These are phyloP conservation scores for Talaromyces sp. DNA, from an alignment of 2,329 filamentous ascomycete species.

Conservation along the genomic window DNA sequence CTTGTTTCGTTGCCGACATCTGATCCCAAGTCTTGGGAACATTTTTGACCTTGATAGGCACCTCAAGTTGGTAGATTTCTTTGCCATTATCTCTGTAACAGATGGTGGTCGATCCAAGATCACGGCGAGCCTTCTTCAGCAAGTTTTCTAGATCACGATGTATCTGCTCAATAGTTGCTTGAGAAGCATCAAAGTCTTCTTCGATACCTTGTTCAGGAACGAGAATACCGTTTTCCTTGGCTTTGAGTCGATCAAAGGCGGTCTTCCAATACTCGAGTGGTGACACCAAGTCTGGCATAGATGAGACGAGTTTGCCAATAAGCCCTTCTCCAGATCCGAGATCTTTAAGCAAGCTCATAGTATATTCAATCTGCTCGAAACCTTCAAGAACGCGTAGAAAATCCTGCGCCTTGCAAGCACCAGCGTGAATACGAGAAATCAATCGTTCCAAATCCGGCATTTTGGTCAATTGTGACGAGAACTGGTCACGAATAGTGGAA, in stretches of 20 bases:
- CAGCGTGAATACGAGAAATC: constrained; percentile 90
- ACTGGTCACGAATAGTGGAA: constrained; percentile 74
- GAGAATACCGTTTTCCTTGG: constrained; percentile 73
- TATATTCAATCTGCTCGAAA: constrained; percentile 97
- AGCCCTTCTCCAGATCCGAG: constrained; percentile 76
- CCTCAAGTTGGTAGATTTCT: constrained; percentile 94
- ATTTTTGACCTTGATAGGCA: constrained; percentile 75
- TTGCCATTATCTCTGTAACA: constrained; percentile 86
- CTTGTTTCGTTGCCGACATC: constrained; percentile 87
- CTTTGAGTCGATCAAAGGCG: constrained; percentile 81
- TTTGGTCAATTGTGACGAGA: constrained; percentile 81
- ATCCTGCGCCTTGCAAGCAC: constrained; percentile 83
- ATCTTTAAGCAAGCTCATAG: constrained; percentile 72
- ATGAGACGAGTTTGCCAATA: constrained; percentile 74
- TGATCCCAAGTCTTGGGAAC: constrained; percentile 87
- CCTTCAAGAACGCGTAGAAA: constrained; percentile 92
- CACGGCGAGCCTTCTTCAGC: constrained; percentile 66
- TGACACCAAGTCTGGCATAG: constrained; percentile 79
- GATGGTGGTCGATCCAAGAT: constrained; percentile 70
- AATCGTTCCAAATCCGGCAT: constrained; percentile 92
- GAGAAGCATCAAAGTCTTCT: constrained; percentile 83
- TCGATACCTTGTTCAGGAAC: constrained; percentile 86
- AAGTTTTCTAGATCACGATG: constrained; percentile 69
- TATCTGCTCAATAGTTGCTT: constrained; percentile 71
- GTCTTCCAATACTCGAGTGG: constrained; percentile 82